A percentile compares a stretch with the other conserved stretches of the same genome.
Conservation (phyloP, 2,329 filamentous ascomycete species). For the Ophiostoma ulmi region DNA sequence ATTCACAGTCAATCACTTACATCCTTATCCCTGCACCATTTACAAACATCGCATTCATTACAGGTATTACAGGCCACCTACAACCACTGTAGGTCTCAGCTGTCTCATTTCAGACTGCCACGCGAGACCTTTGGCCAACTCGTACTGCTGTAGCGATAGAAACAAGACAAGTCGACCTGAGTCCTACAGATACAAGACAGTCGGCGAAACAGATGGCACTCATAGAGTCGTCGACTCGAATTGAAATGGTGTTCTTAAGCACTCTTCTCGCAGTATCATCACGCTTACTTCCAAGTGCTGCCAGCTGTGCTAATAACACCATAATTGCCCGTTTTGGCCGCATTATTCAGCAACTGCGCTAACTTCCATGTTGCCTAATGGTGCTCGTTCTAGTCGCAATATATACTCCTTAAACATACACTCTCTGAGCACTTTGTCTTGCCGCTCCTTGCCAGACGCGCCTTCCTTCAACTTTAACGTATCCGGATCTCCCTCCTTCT, state of each 20-base stretch:
- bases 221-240: background rate
- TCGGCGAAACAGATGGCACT: background rate
- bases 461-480: background rate
- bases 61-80: background rate
- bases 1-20: background rate
- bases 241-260: background rate
- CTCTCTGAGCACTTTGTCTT: background rate
- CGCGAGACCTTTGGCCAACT: background rate
- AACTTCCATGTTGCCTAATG: no score
- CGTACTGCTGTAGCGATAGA: no score
- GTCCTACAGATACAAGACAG: background rate
- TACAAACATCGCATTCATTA: background rate
- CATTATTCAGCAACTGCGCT: background rate
- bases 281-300: no score
- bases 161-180: background rate
- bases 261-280: background rate
- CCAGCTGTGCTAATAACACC: no score
- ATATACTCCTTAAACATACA: background rate
- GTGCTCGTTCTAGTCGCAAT: no score
- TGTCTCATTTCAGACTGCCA: background rate
- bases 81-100: background rate
- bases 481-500: background rate
- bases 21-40: background rate
- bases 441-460: constrained; percentile 7
- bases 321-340: background rate